Base-by-base conservation (phyloP, 1,284 basidiomycete species). In the Caloboletus inedulis region DNA sequence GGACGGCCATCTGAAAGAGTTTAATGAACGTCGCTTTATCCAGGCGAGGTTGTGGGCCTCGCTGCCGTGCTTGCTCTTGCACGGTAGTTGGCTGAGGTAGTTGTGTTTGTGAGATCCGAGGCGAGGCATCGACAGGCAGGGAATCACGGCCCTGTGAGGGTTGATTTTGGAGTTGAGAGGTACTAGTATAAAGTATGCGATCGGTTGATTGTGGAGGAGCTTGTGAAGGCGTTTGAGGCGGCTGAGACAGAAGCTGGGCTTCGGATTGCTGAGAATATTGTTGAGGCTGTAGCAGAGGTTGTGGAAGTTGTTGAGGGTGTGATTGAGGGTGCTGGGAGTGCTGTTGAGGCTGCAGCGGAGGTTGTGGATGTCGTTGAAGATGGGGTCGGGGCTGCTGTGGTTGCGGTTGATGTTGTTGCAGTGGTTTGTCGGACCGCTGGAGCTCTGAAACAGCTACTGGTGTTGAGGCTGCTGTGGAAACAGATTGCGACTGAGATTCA, bases 1-100 rank as follows among this genome's bases (percentile, higher is more conserved):
- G 49, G 8, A 56, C 43, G 13, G 52, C 63, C 1, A 12, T 29
- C 37, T 66, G 69, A 30, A 67, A 71, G 31, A 42, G 39, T 27
- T 49, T 54, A 18, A 56, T 47, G 21, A 70, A 70, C n/a, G 18
- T 46, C 13, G 53, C 53, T 51, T 54, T 51, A 44, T 57, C 57
- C 4, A 16, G 16, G 12, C n/a, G 42, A 35, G 23, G 21, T 18
- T 47, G 53, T 34, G 41, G 21, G 3, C 16, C 39, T 3, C 16
- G 49, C 21, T 36, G 52, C 16, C n/a, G 23, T 30, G 25, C 43
- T 39, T 52, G 51, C 30, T 49, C 54, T 45, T 52, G 55, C 13
- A 27, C 36, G 7, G 33, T 31, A 23, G 16, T 35, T 29, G 49
- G 16, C 40, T 54, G 40, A 12, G 33, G 37, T 36, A 21, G 7